Percentiles rank a stretch among this genome's conserved stretches.
phyloP scores from a whole-genome alignment of 768 basidiomycete species.

The Russula compacta region DNA sequence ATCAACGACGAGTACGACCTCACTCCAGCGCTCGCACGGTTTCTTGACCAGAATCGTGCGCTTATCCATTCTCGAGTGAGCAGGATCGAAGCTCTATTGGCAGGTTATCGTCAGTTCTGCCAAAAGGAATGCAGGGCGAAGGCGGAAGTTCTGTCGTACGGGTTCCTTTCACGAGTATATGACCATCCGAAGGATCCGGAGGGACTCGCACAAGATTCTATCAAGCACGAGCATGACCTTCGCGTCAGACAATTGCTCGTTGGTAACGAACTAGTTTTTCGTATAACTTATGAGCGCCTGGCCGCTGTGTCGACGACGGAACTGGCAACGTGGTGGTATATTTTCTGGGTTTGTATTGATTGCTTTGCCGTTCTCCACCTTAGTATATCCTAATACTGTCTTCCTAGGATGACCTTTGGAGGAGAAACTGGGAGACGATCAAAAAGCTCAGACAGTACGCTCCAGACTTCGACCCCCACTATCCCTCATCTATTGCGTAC shows the following conservation, averaged over 20 bases:
- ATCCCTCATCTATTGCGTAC: slow-evolving; percentile 63
- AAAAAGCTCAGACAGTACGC: slow-evolving; percentile 38
- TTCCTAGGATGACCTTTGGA: slow-evolving; percentile 63
- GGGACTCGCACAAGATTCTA: slow-evolving; percentile 36
- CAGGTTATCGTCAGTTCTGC: slow-evolving; percentile 43
- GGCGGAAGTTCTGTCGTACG: slow-evolving; percentile 45
- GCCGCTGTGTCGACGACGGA: slow-evolving; percentile 39
- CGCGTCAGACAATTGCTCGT: slow-evolving; percentile 46
- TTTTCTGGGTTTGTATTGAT: slow-evolving; percentile 53
- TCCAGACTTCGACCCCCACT: slow-evolving; percentile 63
- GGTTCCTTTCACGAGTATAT: slow-evolving; percentile 53
- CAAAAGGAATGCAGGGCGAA: slow-evolving; percentile 45
- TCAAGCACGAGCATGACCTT: slow-evolving; percentile 43
- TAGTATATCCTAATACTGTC: background rate
- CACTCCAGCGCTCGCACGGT: slow-evolving; percentile 51
- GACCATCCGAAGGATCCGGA: slow-evolving; percentile 41
- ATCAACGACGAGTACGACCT: slow-evolving; percentile 58
- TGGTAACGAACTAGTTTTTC: slow-evolving; percentile 37
- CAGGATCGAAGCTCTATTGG: slow-evolving; percentile 39
- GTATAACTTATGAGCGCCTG: slow-evolving; percentile 45
- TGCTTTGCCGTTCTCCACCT: background rate
- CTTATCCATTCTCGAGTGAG: slow-evolving; percentile 38
- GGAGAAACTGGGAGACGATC: slow-evolving; percentile 56
- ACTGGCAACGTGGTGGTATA: slow-evolving; percentile 65
- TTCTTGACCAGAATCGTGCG: slow-evolving; percentile 47